Base-by-base conservation (phyloP, 1,139 yeast species). In the Kurtzmaniella quercitrusa region DNA sequence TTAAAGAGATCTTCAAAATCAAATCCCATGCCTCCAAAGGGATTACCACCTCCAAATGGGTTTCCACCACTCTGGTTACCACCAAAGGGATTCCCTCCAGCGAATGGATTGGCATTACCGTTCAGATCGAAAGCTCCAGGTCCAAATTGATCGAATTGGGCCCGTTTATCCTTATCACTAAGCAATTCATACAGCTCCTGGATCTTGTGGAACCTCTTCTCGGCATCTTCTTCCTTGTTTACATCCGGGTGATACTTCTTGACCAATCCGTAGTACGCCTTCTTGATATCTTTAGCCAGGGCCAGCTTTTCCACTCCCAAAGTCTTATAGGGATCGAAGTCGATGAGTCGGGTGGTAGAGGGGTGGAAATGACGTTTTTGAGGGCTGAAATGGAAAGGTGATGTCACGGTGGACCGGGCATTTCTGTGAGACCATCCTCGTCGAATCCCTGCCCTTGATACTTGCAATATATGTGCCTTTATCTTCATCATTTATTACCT, bases 211-310 rank as follows among this genome's bases (percentile, higher is more conserved):
- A 93, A 93, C 62, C 81, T 82, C 57, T 82, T 80, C 55, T 91
- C 96, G 0, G 98, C 95, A 25, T 79, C 94, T 34, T 81, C 77
- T 52, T 87, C 96, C 64, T 93, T 93, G 65, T 93, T 93, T 43
- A 93, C 88, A 68, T 93, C 99, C 1, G 99, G 99, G 65, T 93
- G 99, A 64, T 73, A 88, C 63, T 93, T 81, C 63, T 94, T 94
- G 18, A 97, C 98, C 50, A 93, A 71, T 57, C 89, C 86, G 61
- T 90, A 90, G 68, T 93, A 93, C 6, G 96, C 95, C 66, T 89
- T 90, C 64, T 93, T 93, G 65, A 93, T 91, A 31, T 90, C 95
- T 31, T 86, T 77, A n/a, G 84, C 72, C 18, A 84, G 77, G 0
- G 98, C 94, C 43, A 62, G 62, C 50, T 77, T 79, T 34, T 77